Percentiles rank a stretch among this genome's conserved stretches.
These are phyloP conservation scores for Pinus tabuliformis DNA, from an alignment of 75 land plant genomes.

Conservation along the genomic window DNA sequence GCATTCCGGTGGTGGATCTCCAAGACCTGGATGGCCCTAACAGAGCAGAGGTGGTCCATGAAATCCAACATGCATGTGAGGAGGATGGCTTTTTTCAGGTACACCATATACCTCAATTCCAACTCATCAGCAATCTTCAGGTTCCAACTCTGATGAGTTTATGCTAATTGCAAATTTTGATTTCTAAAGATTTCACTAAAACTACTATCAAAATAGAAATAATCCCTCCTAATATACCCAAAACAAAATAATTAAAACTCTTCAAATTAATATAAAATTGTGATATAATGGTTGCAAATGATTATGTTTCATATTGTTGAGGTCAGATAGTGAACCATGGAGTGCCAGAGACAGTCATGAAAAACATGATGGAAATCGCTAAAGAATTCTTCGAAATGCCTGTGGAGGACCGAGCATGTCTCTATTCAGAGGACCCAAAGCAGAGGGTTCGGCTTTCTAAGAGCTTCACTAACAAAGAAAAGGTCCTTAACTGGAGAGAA, in stretches of 20 bases:
- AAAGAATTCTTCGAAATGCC: slow-evolving; percentile 24
- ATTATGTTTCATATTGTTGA: background rate
- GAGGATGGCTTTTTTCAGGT: too few species aligned
- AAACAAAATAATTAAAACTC: too few species aligned
- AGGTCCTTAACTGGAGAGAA: slow-evolving; percentile 2
- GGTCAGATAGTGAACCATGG: slow-evolving; percentile 20
- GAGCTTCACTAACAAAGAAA: background rate
- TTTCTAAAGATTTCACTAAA: background rate
- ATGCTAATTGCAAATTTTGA: background rate
- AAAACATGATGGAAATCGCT: slow-evolving; percentile 3
- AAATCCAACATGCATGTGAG: too few species aligned
- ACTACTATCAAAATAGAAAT: background rate
- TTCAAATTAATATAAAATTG: too few species aligned
- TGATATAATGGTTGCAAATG: too few species aligned
- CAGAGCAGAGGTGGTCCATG: slow-evolving; percentile 11
- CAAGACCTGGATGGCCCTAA: slow-evolving; percentile 27
- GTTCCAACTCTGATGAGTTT: too few species aligned
- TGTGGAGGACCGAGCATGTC: slow-evolving; percentile 11
- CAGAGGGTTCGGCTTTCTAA: background rate
- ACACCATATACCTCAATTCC: too few species aligned
- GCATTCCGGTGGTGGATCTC: slow-evolving; percentile 56
- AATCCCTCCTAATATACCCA: too few species aligned
- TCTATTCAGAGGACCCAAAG: background rate
- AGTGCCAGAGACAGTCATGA: slow-evolving; percentile 7
- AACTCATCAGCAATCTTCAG: background rate